Percentiles rank a stretch among this genome's conserved stretches.
Conservation (phyloP, 169 alveolate species). For the Perkinsus marinus region DNA sequence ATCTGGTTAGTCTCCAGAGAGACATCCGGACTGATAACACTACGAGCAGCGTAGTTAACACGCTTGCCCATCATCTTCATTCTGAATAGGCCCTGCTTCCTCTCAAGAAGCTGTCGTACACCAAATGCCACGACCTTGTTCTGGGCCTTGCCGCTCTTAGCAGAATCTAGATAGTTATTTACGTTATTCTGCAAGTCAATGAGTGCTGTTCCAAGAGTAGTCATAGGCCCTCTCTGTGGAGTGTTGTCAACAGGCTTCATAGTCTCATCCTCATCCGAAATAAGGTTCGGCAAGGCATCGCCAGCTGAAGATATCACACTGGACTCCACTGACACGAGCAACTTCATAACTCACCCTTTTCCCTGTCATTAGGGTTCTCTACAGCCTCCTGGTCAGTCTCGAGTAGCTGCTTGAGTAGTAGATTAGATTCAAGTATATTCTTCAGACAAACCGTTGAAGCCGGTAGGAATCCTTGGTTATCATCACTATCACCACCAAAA, state of each 20-base stretch:
- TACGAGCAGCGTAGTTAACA: slow-evolving; percentile 94
- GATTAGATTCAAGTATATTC: background rate
- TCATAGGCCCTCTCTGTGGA: background rate
- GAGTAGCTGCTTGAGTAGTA: background rate
- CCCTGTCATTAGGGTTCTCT: background rate
- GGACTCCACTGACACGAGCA: background rate
- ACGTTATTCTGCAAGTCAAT: background rate
- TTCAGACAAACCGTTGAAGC: background rate
- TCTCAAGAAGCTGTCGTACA: slow-evolving; percentile 80
- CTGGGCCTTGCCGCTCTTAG: background rate
- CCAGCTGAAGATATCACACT: background rate
- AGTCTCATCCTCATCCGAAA: background rate
- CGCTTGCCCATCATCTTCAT: slow-evolving; percentile 97
- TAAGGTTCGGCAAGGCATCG: background rate
- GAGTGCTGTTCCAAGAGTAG: background rate
- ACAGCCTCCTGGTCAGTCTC: background rate
- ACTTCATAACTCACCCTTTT: background rate
- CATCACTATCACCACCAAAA: background rate
- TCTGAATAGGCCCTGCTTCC: slow-evolving; percentile 90
- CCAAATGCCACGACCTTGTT: slow-evolving; percentile 39
- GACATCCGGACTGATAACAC: slow-evolving; percentile 97
- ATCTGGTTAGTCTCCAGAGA: slow-evolving; percentile 87
- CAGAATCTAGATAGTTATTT: background rate
- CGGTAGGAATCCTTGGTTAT: background rate
- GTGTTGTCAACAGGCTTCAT: background rate